These are phyloP conservation scores for Rhodotorula sp. DNA, from an alignment of 1,284 basidiomycete genomes.

Conservation along the genomic window DNA sequence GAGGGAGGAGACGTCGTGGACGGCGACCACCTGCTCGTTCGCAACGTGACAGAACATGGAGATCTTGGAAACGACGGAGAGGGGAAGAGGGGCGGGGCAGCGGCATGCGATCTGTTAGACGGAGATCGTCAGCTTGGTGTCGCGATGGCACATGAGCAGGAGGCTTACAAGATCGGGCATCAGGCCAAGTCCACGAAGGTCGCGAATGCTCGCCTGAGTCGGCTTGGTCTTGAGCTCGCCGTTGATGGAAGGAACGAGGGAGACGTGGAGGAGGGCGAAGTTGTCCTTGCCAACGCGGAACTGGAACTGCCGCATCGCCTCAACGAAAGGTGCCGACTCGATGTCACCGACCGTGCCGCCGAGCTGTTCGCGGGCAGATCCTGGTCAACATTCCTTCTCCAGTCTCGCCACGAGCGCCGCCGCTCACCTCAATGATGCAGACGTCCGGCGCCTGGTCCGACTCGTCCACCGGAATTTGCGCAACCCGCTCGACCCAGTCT, in stretches of 20 bases:
- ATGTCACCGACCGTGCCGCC: constrained; percentile 96
- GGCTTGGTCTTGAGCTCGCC: constrained; percentile 99
- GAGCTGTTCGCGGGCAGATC: constrained; percentile 56
- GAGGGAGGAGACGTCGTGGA: constrained; percentile 94
- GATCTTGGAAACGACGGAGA: constrained; percentile 88
- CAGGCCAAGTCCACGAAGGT: constrained; percentile 86
- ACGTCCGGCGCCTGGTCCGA: constrained; percentile 91
- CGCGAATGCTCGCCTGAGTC: constrained; percentile 94
- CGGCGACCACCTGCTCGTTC: constrained; percentile 89
- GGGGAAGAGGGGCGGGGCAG: constrained; percentile 64
- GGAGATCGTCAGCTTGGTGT: background rate
- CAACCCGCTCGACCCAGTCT: constrained; percentile 96
- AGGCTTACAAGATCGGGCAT: constrained; percentile 69
- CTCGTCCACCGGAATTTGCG: constrained; percentile 90
- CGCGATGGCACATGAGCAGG: constrained; percentile 42
- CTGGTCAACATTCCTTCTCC: background rate
- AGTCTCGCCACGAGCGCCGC: background rate
- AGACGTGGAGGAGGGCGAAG: constrained; percentile 96
- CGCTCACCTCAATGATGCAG: constrained; percentile 84
- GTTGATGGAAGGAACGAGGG: constrained; percentile 95
- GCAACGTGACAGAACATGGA: constrained; percentile 99
- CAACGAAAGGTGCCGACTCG: constrained; percentile 94
- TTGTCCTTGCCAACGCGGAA: constrained; percentile 97
- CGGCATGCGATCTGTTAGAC: constrained; percentile 80
- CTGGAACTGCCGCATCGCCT: constrained; percentile 99